Base-by-base conservation (phyloP, 140 eudicot species). In the Oenanthe javanica region DNA sequence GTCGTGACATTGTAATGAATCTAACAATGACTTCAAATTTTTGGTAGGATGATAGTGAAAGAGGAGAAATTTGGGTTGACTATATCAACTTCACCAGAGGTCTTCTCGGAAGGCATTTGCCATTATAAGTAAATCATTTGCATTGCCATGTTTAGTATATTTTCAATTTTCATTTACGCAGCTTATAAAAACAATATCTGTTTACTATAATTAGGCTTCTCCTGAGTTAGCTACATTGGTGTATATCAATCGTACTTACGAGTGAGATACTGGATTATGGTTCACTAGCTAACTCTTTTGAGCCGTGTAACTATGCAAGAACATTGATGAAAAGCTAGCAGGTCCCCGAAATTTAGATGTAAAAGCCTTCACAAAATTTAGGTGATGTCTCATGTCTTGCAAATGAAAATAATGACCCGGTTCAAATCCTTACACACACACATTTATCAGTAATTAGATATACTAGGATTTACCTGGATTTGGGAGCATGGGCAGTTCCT, bases 1-100 rank as follows among this genome's bases (percentile, higher is more conserved):
- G 83, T 54, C 15, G 55, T 80, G 83, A 49, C 83, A 80, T 71
- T 76, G 83, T 71, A 66, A 61, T 77, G 73, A 9, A 27, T 66
- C 72, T 25, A 66, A 64, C 5, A 66, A 66, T 67, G 43, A 31
- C 73, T 31, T 27, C 73, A 27, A 31, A 25, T 67, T 67, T 66
- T 67, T 31, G 77, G 42, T 27, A 45, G 73, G 73, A 67, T 67
- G 73, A 12, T 67, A 27, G 73, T 67, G 73, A 66, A 72, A 79
- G 82, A 79, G 66, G 57, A 72, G 36, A 72, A 51, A 40, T 43
- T 75, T 74, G 14, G 42, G 7, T 81, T 74, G 84, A 81, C 80
- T 51, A 61, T 73, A 52, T 81, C 74, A 81, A 80, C 82, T 31
- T 46, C 46, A 31, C 25, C 47, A 43, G 80, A 77, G 77, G 21